Evolutionary conservation across 1,284 basidiomycete genomes (phyloP), one percentile per base, ranked within the genome.

Genomic region (Vanrija sp.): DNA sequence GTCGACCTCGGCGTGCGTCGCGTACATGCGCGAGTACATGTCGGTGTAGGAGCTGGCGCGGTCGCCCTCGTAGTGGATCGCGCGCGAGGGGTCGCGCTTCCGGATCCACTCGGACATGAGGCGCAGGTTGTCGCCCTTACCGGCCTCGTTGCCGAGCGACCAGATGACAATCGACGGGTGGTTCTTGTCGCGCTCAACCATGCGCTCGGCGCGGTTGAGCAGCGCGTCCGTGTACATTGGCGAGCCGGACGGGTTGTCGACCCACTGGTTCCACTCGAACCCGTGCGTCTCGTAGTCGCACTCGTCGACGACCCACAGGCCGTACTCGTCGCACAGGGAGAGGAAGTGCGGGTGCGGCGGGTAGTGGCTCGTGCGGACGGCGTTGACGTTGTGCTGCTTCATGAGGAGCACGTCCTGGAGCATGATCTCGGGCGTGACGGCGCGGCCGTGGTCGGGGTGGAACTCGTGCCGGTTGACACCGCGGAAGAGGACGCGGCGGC

Each of bases 251-350:
- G 63, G 63, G 20, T 53, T 57, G 15, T 54, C 41, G 18, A 43
- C 31, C 63, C 63, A 65, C 7, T 41, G 36, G 35, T 47, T 39
- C n/a, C 37, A 22, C 25, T 49, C 59, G 39, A 61, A 65, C 19
- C 63, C 63, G 46, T 65, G 63, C 4, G 61, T 63, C 54, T 65
- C 63, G 27, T 47, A 54, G 57, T 65, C 63, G 45, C 54, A 45
- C 54, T 65, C 63, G 54, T 65, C 63, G 25, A 65, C 54, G 14
- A 65, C 63, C 63, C 61, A 63, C n/a, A 65, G 49, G 2, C 63
- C 63, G 44, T 63, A 56, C 56, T 61, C 49, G 38, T 65, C 63
- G 47, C 63, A 65, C 2, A 65, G 53, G 3, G 49, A 31, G 6
- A 65, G 54, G 41, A 65, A 65, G 20, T 50, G 42, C 2, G 61